phyloP scores from a whole-genome alignment of 495 filamentous ascomycete genomes.

The Aspergillus carlsbadensis region DNA sequence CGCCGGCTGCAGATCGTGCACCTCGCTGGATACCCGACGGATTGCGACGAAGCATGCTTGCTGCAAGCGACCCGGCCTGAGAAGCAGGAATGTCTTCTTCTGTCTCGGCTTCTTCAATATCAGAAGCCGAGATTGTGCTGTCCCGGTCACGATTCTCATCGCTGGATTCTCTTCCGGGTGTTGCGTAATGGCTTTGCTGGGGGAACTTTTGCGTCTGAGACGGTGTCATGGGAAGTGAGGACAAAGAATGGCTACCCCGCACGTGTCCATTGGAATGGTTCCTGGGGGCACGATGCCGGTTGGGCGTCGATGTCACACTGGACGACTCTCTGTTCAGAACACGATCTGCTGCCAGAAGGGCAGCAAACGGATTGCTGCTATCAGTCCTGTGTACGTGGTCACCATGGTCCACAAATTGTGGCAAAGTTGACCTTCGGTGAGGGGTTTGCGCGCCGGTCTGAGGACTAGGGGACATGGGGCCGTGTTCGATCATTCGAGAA shows the following conservation, averaged over 20 bases:
- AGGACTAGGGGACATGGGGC: slow-evolving; percentile 41
- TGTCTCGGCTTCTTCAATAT: slow-evolving; percentile 61
- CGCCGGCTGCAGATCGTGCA: slow-evolving; percentile 17
- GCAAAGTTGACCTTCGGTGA: slow-evolving; percentile 41
- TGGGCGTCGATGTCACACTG: slow-evolving; percentile 64
- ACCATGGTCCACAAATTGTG: slow-evolving; percentile 47
- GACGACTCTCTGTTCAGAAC: slow-evolving; percentile 72
- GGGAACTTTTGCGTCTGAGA: slow-evolving; percentile 40
- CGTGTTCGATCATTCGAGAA: slow-evolving; percentile 61
- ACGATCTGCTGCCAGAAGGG: slow-evolving; percentile 69
- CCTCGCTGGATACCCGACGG: slow-evolving; percentile 25
- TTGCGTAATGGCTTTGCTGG: slow-evolving; percentile 52
- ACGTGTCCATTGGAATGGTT: slow-evolving; percentile 57
- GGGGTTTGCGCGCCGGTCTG: slow-evolving; percentile 48
- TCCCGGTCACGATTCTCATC: slow-evolving; percentile 65
- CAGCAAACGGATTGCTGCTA: slow-evolving; percentile 64
- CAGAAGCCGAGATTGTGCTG: slow-evolving; percentile 85
- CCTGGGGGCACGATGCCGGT: slow-evolving; percentile 40
- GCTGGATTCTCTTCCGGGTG: slow-evolving; percentile 54
- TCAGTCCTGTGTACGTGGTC: slow-evolving; percentile 38
- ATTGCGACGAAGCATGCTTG: slow-evolving; percentile 50
- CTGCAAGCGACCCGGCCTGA: slow-evolving; percentile 50
- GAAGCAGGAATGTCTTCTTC: slow-evolving; percentile 56
- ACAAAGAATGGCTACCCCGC: slow-evolving; percentile 70
- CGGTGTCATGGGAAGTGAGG: slow-evolving; percentile 79